These are phyloP conservation scores for Tulasnella sp. DNA, from an alignment of 768 basidiomycete genomes.

Conservation along the genomic window DNA sequence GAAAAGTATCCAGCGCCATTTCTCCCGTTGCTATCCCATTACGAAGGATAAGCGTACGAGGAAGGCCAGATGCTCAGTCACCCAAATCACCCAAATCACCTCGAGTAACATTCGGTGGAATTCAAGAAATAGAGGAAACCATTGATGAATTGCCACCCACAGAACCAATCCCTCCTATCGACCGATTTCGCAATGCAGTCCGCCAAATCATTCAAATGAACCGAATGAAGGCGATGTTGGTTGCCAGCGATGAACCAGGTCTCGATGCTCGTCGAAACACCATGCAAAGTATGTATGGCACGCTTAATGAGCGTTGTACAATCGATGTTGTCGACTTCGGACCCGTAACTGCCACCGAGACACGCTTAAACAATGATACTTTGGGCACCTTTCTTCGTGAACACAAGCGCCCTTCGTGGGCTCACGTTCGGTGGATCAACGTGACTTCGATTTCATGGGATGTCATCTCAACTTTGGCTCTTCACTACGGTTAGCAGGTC, in stretches of 20 bases:
- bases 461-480: background rate
- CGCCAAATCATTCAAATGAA: slow-evolving; percentile 6
- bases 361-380: background rate
- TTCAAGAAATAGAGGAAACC: background rate
- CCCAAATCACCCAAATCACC: background rate
- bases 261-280: background rate
- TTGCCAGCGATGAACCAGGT: slow-evolving; percentile 1
- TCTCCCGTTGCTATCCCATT: background rate
- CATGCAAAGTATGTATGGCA: background rate
- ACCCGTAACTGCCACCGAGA: background rate
- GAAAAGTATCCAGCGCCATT: slow-evolving; percentile 1
- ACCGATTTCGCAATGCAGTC: slow-evolving; percentile 1
- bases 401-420: background rate
- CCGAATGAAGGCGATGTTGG: background rate
- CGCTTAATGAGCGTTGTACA: background rate
- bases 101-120: background rate
- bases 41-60: too few species aligned
- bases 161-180: background rate
- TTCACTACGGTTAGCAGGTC: slow-evolving; percentile 1
- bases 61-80: background rate
- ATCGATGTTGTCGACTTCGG: slow-evolving; percentile 3
- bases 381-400: background rate
- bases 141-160: background rate
- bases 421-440: slow-evolving; percentile 8
- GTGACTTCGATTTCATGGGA: slow-evolving; percentile 1